Conservation (phyloP, 1,139 yeast genomes). For the Blastobotrys buckinghamii region DNA sequence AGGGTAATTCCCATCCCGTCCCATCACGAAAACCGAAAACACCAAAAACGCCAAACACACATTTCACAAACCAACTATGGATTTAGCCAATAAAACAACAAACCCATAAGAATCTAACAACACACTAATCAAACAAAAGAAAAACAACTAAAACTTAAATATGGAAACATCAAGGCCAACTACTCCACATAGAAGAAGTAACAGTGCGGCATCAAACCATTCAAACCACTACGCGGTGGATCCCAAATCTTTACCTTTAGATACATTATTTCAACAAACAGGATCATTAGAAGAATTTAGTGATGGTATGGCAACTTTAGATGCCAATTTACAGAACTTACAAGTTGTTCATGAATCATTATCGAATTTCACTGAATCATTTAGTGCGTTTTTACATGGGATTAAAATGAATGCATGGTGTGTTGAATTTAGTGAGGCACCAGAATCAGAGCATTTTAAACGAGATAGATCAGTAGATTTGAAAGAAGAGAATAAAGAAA, state of each 20-base stretch:
- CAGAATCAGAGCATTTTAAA: constrained; percentile 29
- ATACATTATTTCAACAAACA: constrained; percentile 20
- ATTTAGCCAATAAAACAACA: too few species aligned
- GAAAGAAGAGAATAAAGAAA: background rate
- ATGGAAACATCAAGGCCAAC: constrained; percentile 20
- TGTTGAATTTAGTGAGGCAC: constrained; percentile 50
- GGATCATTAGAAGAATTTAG: constrained; percentile 37
- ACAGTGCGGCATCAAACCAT: constrained; percentile 23
- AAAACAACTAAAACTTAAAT: background rate
- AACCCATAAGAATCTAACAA: too few species aligned
- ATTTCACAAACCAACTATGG: too few species aligned
- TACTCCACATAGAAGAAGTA: constrained; percentile 27
- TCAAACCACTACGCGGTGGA: constrained; percentile 21
- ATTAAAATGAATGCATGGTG: constrained; percentile 66
- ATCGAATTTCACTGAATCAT: constrained; percentile 53
- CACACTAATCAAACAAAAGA: background rate
- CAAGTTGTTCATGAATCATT: constrained; percentile 47
- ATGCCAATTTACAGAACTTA: constrained; percentile 45
- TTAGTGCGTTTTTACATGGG: constrained; percentile 58
- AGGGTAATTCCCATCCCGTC: too few species aligned
- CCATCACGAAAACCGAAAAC: too few species aligned
- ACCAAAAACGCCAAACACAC: too few species aligned
- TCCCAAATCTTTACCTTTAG: constrained; percentile 17
- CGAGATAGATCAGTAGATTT: constrained; percentile 17
- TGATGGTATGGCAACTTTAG: constrained; percentile 51